A percentile compares a stretch with the other conserved stretches of the same genome.
phyloP scores from a whole-genome alignment of 192 early-diverging fungal genomes.

The Diversispora eburnea region DNA sequence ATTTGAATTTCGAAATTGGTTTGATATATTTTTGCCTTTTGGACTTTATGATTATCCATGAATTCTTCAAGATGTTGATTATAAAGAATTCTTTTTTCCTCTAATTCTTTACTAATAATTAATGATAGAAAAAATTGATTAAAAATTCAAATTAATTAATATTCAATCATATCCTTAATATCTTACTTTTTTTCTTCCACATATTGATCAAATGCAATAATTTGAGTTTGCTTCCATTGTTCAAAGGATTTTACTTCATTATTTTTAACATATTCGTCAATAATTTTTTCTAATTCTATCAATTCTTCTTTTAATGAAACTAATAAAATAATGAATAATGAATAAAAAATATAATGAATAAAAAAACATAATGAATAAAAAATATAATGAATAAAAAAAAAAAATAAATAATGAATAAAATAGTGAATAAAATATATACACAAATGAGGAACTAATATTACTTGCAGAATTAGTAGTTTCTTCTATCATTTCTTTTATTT shows the following conservation, averaged over 20 bases:
- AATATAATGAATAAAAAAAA: background rate
- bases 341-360: background rate
- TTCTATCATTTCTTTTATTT: constrained; percentile 22
- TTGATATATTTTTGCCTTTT: constrained; percentile 15
- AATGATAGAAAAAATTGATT: background rate
- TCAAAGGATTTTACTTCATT: constrained; percentile 12
- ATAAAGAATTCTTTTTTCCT: constrained; percentile 4
- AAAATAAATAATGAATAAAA: no score
- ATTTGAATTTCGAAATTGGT: constrained; percentile 27
- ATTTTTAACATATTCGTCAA: constrained; percentile 14
- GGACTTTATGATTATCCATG: background rate
- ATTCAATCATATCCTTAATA: background rate
- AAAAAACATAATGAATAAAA: background rate
- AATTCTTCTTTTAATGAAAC: constrained; percentile 23
- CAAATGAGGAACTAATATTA: background rate
- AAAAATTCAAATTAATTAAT: background rate
- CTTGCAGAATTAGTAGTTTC: constrained; percentile 8
- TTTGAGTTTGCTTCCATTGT: constrained; percentile 19
- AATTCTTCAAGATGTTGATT: constrained; percentile 20
- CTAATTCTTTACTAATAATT: constrained; percentile 4
- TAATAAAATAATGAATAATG: constrained; percentile 1
- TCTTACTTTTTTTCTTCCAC: constrained; percentile 10
- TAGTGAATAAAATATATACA: background rate
- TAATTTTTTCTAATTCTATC: constrained; percentile 22
- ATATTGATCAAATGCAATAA: background rate